phyloP scores from a whole-genome alignment of 345 rosid species.

The Sisymbrium altissimum region DNA sequence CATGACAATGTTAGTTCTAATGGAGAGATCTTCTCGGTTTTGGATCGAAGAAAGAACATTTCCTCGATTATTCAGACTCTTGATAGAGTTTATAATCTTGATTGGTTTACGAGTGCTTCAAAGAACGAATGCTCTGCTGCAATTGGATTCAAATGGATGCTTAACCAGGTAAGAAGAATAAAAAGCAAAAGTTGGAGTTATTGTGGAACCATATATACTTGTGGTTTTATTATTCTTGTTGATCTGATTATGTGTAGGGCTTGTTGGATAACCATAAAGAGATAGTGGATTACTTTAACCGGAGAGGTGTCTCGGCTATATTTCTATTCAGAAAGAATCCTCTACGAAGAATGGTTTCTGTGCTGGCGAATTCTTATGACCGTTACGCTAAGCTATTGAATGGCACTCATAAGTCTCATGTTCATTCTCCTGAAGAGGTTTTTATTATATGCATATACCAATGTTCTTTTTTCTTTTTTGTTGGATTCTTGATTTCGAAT shows the following conservation, averaged over 20 bases:
- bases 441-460: not conserved
- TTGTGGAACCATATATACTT: not conserved
- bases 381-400: constrained; percentile 79
- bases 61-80: constrained; percentile 61
- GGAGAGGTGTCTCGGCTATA: constrained; percentile 70
- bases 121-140: constrained; percentile 97
- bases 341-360: constrained; percentile 81
- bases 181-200: not conserved
- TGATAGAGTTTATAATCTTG: constrained; percentile 85
- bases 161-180: constrained; percentile 64
- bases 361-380: constrained; percentile 82
- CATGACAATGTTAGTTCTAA: constrained; percentile 88
- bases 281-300: constrained; percentile 74
- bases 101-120: constrained; percentile 84
- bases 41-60: constrained; percentile 61
- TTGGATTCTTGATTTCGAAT: constrained; percentile 8
- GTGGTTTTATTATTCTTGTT: not conserved
- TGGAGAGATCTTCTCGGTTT: constrained; percentile 78
- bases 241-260: constrained; percentile 45
- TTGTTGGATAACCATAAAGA: constrained; percentile 62
- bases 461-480: not conserved
- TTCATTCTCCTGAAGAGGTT: constrained; percentile 92
- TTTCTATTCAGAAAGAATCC: constrained; percentile 78
- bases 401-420: constrained; percentile 97
- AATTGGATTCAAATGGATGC: constrained; percentile 99